Conservation (phyloP, 2,329 filamentous ascomycete genomes). For the Aaosphaeria pasadenensis region DNA sequence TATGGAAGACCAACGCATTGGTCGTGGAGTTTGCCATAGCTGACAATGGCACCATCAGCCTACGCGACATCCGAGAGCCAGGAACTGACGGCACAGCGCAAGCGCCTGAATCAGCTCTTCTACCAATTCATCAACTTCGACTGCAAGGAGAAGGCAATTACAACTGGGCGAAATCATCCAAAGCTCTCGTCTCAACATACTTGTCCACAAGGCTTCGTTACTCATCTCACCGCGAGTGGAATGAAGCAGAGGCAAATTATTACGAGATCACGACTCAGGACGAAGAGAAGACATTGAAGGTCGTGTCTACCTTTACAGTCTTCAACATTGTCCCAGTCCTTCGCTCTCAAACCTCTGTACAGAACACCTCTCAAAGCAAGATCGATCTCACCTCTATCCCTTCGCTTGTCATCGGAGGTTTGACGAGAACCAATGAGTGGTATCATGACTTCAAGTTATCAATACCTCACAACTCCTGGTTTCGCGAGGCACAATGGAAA, state of each 20-base stretch:
- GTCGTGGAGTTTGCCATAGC: not conserved
- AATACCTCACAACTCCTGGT: slow-evolving; percentile 2
- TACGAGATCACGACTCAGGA: slow-evolving; percentile 1
- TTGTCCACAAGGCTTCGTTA: not conserved
- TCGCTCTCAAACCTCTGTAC: not conserved
- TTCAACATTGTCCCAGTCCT: slow-evolving; percentile 1
- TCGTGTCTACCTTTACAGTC: not conserved
- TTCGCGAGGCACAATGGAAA: slow-evolving; percentile 3
- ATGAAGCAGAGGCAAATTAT: not conserved
- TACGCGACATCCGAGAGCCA: not conserved
- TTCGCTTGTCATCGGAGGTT: slow-evolving; percentile 1
- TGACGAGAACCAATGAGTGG: slow-evolving; percentile 1
- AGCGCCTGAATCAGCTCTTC: not conserved
- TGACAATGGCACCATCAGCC: not conserved
- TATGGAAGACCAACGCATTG: not conserved
- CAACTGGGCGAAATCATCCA: slow-evolving; percentile 1
- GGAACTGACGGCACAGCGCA: not conserved
- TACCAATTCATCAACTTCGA: slow-evolving; percentile 3
- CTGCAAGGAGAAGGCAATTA: slow-evolving; percentile 2
- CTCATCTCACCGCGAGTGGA: not conserved
- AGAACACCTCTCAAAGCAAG: not conserved
- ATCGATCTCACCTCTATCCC: not conserved
- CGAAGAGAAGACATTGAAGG: not conserved
- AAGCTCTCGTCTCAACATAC: slow-evolving; percentile 1
- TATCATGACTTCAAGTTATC: slow-evolving; percentile 1